Conservation (phyloP, 352 stramenopile genomes). For the Aphanomyces cochlioides region DNA sequence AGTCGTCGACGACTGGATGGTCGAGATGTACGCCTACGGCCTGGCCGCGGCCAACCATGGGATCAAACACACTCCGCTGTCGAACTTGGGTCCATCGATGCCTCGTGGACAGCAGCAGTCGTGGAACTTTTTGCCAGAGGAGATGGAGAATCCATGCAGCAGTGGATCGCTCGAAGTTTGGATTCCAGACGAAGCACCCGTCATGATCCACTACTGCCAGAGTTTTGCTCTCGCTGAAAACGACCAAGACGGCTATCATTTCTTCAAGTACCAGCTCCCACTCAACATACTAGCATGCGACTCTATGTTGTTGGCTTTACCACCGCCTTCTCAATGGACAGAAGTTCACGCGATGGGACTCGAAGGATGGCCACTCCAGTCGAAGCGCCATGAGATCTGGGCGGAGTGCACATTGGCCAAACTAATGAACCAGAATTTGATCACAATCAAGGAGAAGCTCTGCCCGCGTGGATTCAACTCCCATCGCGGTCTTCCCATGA, state of each 20-base stretch:
- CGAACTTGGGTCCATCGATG: conserved; percentile 42
- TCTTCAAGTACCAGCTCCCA: conserved; percentile 50
- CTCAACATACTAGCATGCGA: conserved; percentile 43
- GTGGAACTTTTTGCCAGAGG: conserved; percentile 41
- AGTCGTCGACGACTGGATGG: conserved; percentile 42
- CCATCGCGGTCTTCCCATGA: conserved; percentile 31
- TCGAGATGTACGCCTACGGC: conserved; percentile 54
- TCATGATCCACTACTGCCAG: conserved; percentile 50
- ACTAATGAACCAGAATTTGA: conserved; percentile 40
- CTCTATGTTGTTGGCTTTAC: conserved; percentile 42
- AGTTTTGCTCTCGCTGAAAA: conserved; percentile 44
- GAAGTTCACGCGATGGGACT: neutral
- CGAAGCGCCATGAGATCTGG: conserved; percentile 38
- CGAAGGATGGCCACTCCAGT: conserved; percentile 26
- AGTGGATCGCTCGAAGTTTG: conserved; percentile 34
- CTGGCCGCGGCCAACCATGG: conserved; percentile 42
- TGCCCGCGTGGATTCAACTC: conserved; percentile 48
- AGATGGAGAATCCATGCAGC: conserved; percentile 41
- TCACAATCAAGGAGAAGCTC: conserved; percentile 45
- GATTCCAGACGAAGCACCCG: conserved; percentile 39
- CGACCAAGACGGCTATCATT: conserved; percentile 41
- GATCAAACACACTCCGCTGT: conserved; percentile 51
- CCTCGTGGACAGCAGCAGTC: conserved; percentile 34
- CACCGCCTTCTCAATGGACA: conserved; percentile 39
- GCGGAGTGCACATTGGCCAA: conserved; percentile 42